A percentile compares a stretch with the other conserved stretches of the same genome.
phyloP scores from a whole-genome alignment of 2,329 filamentous ascomycete genomes.

The Thelonectria discophora region DNA sequence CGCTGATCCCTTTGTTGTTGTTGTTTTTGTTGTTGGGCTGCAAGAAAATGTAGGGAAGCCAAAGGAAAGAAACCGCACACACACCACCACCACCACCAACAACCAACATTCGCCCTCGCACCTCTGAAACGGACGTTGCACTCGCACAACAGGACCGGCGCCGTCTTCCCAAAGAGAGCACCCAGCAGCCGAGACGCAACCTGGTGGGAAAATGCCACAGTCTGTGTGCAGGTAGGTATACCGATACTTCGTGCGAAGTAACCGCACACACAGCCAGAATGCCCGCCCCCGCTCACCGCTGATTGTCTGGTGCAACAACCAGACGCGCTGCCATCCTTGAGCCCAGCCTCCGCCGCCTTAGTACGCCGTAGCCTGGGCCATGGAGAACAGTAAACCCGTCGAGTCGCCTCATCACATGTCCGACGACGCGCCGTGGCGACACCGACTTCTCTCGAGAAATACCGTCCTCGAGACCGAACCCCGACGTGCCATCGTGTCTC shows the following conservation, averaged over 20 bases:
- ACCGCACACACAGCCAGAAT: slow-evolving; percentile 11
- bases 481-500: slow-evolving; percentile 24
- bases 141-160: slow-evolving; percentile 20
- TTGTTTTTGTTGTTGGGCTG: too few species aligned
- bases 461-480: slow-evolving; percentile 24
- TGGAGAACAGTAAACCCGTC: neutral
- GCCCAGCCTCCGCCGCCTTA: slow-evolving; percentile 22
- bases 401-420: slow-evolving; percentile 5
- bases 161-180: slow-evolving; percentile 17
- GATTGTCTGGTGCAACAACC: slow-evolving; percentile 24
- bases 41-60: slow-evolving; percentile 29
- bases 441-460: slow-evolving; percentile 18
- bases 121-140: slow-evolving; percentile 17
- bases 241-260: neutral
- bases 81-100: neutral
- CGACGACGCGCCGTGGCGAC: slow-evolving; percentile 19
- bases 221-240: slow-evolving; percentile 20
- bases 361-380: too few species aligned
- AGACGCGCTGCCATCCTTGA: slow-evolving; percentile 15
- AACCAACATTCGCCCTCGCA: neutral
- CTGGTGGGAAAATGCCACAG: slow-evolving; percentile 29
- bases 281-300: slow-evolving; percentile 30
- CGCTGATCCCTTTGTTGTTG: slow-evolving; percentile 29
- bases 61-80: slow-evolving; percentile 1
- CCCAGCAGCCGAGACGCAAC: slow-evolving; percentile 25